A percentile compares a stretch with the other conserved stretches of the same genome.
These are phyloP conservation scores for Trichophyton mentagrophytes DNA, from an alignment of 2,329 filamentous ascomycete genomes.

Conservation along the genomic window DNA sequence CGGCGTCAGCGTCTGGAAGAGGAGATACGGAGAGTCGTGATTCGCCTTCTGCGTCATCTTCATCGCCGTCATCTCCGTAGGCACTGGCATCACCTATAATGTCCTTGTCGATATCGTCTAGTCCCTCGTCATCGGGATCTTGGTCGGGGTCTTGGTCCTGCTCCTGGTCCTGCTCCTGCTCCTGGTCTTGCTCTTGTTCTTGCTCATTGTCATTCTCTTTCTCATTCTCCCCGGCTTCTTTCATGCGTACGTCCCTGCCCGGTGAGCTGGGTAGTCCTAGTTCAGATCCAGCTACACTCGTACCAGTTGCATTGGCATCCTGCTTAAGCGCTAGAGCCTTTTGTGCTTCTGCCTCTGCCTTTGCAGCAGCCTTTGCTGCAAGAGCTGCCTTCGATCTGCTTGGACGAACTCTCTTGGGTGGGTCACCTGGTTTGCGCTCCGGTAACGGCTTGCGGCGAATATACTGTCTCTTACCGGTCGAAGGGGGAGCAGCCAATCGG, in stretches of 20 bases:
- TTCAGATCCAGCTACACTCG: neutral
- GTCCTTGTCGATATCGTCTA: constrained; percentile 8
- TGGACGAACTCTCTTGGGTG: neutral
- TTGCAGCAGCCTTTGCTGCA: neutral
- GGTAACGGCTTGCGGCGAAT: neutral
- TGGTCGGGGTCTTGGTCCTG: neutral
- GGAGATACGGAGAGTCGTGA: neutral
- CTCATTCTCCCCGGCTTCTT: neutral
- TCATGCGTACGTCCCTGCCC: constrained; percentile 2
- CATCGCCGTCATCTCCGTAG: neutral
- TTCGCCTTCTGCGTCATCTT: constrained; percentile 4
- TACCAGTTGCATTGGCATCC: neutral
- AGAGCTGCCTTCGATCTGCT: neutral
- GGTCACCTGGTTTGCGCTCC: neutral
- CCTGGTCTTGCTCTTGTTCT: too few species aligned
- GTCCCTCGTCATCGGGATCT: neutral
- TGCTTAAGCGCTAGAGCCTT: neutral
- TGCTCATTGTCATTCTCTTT: neutral
- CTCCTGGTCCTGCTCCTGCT: too few species aligned
- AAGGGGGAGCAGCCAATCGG: neutral
- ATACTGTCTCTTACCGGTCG: neutral
- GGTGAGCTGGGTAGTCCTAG: neutral
- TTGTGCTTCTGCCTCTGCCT: neutral
- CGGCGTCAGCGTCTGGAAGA: neutral
- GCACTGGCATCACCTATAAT: constrained; percentile 4